These are phyloP conservation scores for Pyronema omphalodes DNA, from an alignment of 495 filamentous ascomycete species.

Conservation along the genomic window DNA sequence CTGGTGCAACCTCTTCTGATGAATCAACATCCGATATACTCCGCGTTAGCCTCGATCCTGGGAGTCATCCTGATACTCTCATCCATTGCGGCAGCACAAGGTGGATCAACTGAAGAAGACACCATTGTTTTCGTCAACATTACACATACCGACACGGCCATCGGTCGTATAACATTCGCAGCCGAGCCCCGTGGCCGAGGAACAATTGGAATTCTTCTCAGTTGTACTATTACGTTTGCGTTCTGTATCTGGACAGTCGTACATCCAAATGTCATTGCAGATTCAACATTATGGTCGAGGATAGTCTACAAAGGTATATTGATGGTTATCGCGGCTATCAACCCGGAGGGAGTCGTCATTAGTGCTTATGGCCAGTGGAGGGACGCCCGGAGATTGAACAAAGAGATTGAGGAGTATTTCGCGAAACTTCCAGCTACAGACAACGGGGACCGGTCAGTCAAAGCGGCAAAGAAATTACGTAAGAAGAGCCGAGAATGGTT, in stretches of 20 bases:
- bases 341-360: constrained; percentile 6
- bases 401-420: neutral
- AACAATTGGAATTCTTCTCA: constrained; percentile 7
- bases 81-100: no score
- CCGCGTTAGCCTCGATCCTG: no score
- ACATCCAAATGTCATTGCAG: constrained; percentile 9
- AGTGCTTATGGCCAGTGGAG: constrained; percentile 4
- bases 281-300: neutral
- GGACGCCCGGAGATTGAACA: neutral
- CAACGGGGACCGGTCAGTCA: neutral
- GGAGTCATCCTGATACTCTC: no score
- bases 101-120: no score
- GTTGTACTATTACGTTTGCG: constrained; percentile 5
- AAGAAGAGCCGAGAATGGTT: neutral
- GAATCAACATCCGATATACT: no score
- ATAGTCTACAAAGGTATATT: neutral
- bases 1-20: no score
- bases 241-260: constrained; percentile 14
- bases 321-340: constrained; percentile 1
- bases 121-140: no score
- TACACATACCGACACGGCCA: neutral
- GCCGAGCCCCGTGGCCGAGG: constrained; percentile 8
- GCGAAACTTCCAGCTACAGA: no score
- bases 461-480: neutral
- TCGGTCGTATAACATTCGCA: neutral